These are phyloP conservation scores for Emergomyces orientalis DNA, from an alignment of 2,329 filamentous ascomycete genomes.

Conservation along the genomic window DNA sequence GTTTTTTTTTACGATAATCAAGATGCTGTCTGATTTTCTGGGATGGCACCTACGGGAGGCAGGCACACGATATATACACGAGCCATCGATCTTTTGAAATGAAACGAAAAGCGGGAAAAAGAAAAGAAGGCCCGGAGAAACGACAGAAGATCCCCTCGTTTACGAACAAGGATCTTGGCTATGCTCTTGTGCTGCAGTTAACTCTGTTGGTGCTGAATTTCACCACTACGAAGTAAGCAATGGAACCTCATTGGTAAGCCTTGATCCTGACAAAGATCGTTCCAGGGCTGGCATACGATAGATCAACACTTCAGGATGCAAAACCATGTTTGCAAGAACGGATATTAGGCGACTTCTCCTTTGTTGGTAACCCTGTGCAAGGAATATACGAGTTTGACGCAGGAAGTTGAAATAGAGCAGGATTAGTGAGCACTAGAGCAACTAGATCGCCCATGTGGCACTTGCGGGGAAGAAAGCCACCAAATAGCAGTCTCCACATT, in stretches of 20 bases:
- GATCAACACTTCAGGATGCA: background rate
- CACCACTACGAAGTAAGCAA: background rate
- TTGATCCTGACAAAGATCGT: background rate
- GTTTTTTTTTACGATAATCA: background rate
- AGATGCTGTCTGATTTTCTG: background rate
- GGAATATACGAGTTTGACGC: background rate
- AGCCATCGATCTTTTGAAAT: background rate
- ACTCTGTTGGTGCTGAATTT: background rate
- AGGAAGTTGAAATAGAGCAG: background rate
- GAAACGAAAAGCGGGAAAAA: background rate
- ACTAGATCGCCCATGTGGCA: background rate
- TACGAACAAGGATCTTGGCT: background rate
- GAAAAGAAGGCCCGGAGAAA: background rate
- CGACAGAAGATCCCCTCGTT: background rate
- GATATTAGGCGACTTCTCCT: background rate
- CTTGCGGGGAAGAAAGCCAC: background rate
- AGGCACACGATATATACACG: background rate
- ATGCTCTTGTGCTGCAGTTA: background rate
- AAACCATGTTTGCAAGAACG: background rate
- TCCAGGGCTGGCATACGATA: background rate
- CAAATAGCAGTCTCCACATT: background rate
- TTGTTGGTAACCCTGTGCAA: background rate
- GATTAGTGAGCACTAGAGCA: background rate
- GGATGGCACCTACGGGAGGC: background rate
- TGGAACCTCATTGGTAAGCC: background rate